Base-by-base conservation (phyloP, 352 stramenopile species). In the Pythium aphanidermatum region DNA sequence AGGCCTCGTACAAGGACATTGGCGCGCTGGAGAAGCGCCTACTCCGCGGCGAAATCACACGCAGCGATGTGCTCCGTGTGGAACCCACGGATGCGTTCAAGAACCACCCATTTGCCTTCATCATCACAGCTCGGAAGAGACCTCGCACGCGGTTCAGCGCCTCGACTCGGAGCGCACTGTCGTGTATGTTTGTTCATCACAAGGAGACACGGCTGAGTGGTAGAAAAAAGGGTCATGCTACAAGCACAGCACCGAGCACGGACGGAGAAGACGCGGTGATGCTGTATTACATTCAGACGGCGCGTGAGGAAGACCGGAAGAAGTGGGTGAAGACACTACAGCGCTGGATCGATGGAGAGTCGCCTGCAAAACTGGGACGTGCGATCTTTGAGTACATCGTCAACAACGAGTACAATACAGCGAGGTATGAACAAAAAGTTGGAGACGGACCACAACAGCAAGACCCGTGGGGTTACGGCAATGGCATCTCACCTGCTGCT, bases 321-420 rank as follows among this genome's bases (percentile, higher is more conserved):
- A 72, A 80, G 20, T 92, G 80, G 80, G 67, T 92, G 20, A 64
- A 70, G 36, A 67, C 70, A 14, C 48, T 92, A 38, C 68, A 83
- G 45, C 70, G 73, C 38, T 90, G 78, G 78, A 79, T 90, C 37
- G 69, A 89, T 39, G 65, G 68, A 32, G 70, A 76, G 47, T 68
- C 51, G 16, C 71, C 71, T 2, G 52, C 77, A 2, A 70, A 76
- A 30, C 51, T 86, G 17, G 71, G 74, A 34, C 73, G 66, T 41
- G 63, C 53, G 3, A 83, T 90, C 39, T 59, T 83, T 26, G 66
- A 82, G 39, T 90, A 85, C 37, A 76, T 90, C 60, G 68, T 87
- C 21, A 83, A 74, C 38, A 86, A 84, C 35, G 73, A 83, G 55
- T 86, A 85, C 58, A 81, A 58, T 48, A 67, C 65, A 39, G 65